Percentiles rank a stretch among this genome's conserved stretches.
Conservation (phyloP, 1,284 basidiomycete species). For the Apiotrichum laibachii region DNA sequence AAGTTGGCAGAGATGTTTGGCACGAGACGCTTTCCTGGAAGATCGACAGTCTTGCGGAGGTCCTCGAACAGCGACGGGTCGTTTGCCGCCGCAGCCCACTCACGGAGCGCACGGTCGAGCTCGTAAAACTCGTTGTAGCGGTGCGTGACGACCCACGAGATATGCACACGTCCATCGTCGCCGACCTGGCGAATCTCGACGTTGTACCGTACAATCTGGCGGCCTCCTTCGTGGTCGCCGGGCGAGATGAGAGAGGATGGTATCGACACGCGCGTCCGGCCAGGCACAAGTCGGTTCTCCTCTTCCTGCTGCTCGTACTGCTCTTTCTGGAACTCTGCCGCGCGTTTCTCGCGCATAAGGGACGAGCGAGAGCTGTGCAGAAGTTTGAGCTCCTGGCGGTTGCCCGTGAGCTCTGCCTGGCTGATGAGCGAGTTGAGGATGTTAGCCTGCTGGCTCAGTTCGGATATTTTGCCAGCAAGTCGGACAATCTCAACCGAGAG, state of each 20-base stretch:
- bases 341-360: constrained; percentile 75
- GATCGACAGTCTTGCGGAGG: constrained; percentile 55
- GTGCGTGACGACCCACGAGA: constrained; percentile 86
- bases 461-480: constrained; percentile 68
- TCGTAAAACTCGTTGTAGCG: constrained; percentile 92
- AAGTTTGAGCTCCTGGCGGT: constrained; percentile 76
- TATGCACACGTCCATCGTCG: constrained; percentile 66
- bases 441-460: constrained; percentile 72
- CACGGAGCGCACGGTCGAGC: constrained; percentile 73
- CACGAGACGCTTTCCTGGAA: constrained; percentile 87
- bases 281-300: constrained; percentile 75
- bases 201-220: constrained; percentile 86
- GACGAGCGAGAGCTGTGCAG: constrained; percentile 76
- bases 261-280: constrained; percentile 73
- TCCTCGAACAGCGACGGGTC: not conserved
- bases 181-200: constrained; percentile 81
- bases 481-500: constrained; percentile 76
- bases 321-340: constrained; percentile 79
- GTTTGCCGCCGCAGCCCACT: constrained; percentile 25
- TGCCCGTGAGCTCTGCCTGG: constrained; percentile 90
- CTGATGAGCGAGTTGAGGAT: constrained; percentile 83
- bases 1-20: constrained; percentile 71
- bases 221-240: constrained; percentile 68
- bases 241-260: constrained; percentile 67
- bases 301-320: constrained; percentile 89